Conservation (phyloP, 345 rosid genomes). For the Arabidopsis arenosa region DNA sequence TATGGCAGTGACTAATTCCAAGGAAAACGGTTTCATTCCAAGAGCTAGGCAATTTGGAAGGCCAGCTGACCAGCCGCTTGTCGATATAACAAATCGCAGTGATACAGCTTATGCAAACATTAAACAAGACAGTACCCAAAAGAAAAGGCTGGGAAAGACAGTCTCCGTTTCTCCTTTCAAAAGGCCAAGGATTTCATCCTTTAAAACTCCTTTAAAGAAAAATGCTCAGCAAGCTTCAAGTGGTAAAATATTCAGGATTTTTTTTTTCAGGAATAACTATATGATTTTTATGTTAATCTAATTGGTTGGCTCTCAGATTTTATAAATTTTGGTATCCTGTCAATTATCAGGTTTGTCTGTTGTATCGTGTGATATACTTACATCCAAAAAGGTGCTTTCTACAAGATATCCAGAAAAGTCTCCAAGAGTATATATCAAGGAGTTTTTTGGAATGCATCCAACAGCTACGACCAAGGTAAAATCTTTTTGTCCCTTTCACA, state of each 20-base stretch:
- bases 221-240: conserved; percentile 47
- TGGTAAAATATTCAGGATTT: conserved; percentile 53
- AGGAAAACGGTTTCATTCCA: conserved; percentile 42
- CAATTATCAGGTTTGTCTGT: conserved; percentile 61
- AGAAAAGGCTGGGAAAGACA: conserved; percentile 58
- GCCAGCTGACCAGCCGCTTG: conserved; percentile 55
- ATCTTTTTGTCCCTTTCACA: conserved; percentile 4
- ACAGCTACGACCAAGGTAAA: conserved; percentile 58
- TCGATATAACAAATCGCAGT: conserved; percentile 66
- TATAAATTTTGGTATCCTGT: conserved; percentile 33
- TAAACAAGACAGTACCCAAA: conserved; percentile 49
- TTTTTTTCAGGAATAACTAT: not conserved
- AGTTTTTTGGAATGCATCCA: conserved; percentile 69
- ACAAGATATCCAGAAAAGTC: conserved; percentile 63
- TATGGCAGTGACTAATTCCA: conserved; percentile 34
- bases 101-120: conserved; percentile 42
- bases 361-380: conserved; percentile 50
- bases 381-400: conserved; percentile 57
- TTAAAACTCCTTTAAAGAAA: conserved; percentile 63
- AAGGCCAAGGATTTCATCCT: conserved; percentile 75
- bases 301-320: conserved; percentile 23
- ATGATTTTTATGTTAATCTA: conserved; percentile 23
- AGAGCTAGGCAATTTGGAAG: conserved; percentile 47
- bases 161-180: conserved; percentile 70
- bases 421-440: conserved; percentile 68